phyloP scores from a whole-genome alignment of 805 yeast genomes.

The Ogataea ramenticola region DNA sequence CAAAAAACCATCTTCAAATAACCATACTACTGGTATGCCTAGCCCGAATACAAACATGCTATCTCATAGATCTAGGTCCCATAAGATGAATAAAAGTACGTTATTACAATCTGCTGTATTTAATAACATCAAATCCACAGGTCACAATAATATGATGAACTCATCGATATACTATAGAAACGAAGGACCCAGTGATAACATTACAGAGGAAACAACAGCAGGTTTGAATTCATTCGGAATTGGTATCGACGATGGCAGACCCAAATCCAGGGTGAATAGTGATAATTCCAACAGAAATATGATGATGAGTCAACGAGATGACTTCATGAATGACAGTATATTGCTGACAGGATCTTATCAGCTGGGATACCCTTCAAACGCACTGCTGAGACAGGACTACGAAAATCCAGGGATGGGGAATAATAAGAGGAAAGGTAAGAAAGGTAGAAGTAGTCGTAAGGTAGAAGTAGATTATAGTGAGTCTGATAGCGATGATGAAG shows the following conservation, averaged over 20 bases:
- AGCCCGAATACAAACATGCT: neutral
- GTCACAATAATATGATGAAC: neutral
- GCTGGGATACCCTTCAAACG: slow-evolving; percentile 26
- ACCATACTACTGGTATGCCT: neutral
- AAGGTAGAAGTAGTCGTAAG: neutral
- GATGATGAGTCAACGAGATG: slow-evolving; percentile 11
- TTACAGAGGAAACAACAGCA: slow-evolving; percentile 24
- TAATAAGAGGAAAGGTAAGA: slow-evolving; percentile 1
- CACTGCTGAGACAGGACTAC: slow-evolving; percentile 10
- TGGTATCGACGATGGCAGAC: too few relatives aligned
- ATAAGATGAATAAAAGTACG: slow-evolving; percentile 7
- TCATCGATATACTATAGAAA: slow-evolving; percentile 13
- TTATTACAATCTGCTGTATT: slow-evolving; percentile 17
- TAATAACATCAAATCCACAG: slow-evolving; percentile 5
- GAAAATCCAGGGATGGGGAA: slow-evolving; percentile 1
- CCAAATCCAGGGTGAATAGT: too few relatives aligned
- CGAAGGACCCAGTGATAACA: slow-evolving; percentile 5
- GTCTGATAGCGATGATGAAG: slow-evolving; percentile 25
- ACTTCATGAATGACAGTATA: slow-evolving; percentile 22
- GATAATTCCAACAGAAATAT: neutral
- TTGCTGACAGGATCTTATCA: slow-evolving; percentile 39
- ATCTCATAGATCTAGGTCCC: neutral
- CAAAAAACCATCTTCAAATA: neutral
- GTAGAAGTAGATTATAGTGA: slow-evolving; percentile 13
- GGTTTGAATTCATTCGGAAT: slow-evolving; percentile 9